Evolutionary conservation across 371 early-diverging fungal species (phyloP).

Genomic region (Mucor ambiguus): DNA sequence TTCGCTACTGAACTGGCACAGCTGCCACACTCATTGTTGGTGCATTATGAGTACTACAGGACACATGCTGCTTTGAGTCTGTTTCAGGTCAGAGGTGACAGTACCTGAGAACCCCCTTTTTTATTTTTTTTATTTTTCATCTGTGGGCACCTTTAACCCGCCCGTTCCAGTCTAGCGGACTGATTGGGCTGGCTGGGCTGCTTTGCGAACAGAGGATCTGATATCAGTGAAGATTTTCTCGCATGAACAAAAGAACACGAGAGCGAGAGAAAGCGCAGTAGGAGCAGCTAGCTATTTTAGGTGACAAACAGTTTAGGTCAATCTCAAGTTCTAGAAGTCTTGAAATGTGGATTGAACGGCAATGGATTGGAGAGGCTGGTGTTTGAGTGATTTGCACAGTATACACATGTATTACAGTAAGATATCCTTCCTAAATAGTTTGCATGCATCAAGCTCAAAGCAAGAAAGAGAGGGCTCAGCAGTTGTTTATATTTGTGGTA

Average conservation of each 20-base stretch:
- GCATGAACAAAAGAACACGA: background rate
- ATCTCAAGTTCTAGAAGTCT: background rate
- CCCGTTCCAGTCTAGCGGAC: background rate
- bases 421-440: background rate
- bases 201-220: background rate
- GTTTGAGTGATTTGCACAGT: background rate
- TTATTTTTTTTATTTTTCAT: too few species aligned
- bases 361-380: background rate
- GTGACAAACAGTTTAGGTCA: background rate
- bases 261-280: background rate
- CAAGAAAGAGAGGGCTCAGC: slow-evolving; percentile 14
- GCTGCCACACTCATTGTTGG: background rate
- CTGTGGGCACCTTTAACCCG: too few species aligned
- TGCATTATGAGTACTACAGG: background rate
- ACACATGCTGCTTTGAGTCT: background rate
- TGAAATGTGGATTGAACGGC: background rate
- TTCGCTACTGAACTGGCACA: background rate
- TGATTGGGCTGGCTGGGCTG: background rate
- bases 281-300: background rate
- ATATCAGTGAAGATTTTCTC: too few species aligned
- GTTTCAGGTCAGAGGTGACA: background rate
- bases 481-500: slow-evolving; percentile 5
- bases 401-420: background rate
- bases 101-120: background rate
- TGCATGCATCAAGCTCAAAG: slow-evolving; percentile 3